These are phyloP conservation scores for Wickerhamomyces xylosicus DNA, from an alignment of 805 yeast species.

Conservation along the genomic window DNA sequence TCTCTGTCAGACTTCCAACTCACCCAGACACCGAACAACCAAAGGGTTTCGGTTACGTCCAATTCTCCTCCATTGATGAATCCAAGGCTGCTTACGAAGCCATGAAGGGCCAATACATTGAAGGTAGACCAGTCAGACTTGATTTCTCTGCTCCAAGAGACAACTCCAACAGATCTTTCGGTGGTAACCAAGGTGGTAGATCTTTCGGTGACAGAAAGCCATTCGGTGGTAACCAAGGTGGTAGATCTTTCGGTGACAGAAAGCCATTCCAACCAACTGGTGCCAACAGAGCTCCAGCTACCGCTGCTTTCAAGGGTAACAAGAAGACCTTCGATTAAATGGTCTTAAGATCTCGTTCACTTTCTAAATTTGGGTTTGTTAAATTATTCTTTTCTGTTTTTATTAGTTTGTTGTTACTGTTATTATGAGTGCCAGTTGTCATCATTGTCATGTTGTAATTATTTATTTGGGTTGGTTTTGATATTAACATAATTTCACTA, in stretches of 20 bases:
- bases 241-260: constrained; percentile 32
- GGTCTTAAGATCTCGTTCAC: constrained; percentile 1
- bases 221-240: constrained; percentile 24
- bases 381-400: constrained; percentile 1
- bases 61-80: constrained; percentile 76
- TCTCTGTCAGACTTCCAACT: constrained; percentile 92
- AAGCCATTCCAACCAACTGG: constrained; percentile 37
- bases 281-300: constrained; percentile 50
- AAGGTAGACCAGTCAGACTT: constrained; percentile 88
- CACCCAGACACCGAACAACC: constrained; percentile 98
- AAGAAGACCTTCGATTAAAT: constrained; percentile 71
- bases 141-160: constrained; percentile 93
- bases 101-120: constrained; percentile 80
- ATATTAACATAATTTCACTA: no score
- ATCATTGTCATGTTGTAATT: constrained; percentile 1
- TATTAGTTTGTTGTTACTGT: background rate
- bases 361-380: constrained; percentile 1
- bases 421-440: background rate
- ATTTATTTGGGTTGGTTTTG: background rate
- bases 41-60: constrained; percentile 98
- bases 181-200: constrained; percentile 27
- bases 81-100: constrained; percentile 84
- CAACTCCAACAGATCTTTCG: constrained; percentile 22
- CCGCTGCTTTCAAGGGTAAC: constrained; percentile 70
- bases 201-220: constrained; percentile 30